phyloP scores from a whole-genome alignment of 345 rosid species.

The Balakata baccata region DNA sequence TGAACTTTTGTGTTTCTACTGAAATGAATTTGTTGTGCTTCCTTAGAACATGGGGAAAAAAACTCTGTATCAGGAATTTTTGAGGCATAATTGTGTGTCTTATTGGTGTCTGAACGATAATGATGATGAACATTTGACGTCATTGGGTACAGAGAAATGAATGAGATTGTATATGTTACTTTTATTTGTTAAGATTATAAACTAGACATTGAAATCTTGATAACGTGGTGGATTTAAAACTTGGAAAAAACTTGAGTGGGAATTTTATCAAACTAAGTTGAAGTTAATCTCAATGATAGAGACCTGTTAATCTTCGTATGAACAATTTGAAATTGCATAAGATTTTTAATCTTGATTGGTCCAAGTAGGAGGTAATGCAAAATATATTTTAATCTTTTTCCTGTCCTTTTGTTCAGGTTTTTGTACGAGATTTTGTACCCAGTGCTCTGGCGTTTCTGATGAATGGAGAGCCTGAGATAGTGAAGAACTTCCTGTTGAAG shows the following conservation, averaged over 20 bases:
- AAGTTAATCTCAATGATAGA: neutral
- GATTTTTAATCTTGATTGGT: neutral
- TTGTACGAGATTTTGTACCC: constrained; percentile 80
- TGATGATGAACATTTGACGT: no score
- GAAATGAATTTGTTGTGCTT: neutral
- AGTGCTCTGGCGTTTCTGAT: constrained; percentile 77
- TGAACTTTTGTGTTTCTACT: neutral
- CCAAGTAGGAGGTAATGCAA: neutral
- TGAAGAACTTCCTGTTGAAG: constrained; percentile 65
- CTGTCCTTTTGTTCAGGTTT: constrained; percentile 41
- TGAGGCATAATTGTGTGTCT: neutral
- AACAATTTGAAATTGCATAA: neutral
- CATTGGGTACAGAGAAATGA: no score
- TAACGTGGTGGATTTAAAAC: neutral
- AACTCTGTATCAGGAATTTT: neutral
- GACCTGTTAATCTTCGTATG: neutral
- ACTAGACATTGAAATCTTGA: no score
- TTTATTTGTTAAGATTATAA: no score
- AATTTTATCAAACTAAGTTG: neutral
- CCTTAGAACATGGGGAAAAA: neutral
- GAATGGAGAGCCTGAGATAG: constrained; percentile 75
- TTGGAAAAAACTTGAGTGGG: neutral
- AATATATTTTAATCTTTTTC: neutral
- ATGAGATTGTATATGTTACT: no score
- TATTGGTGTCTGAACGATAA: no score